Evolutionary conservation across 2,329 filamentous ascomycete genomes (phyloP).

Genomic region (Onygena corvina): DNA sequence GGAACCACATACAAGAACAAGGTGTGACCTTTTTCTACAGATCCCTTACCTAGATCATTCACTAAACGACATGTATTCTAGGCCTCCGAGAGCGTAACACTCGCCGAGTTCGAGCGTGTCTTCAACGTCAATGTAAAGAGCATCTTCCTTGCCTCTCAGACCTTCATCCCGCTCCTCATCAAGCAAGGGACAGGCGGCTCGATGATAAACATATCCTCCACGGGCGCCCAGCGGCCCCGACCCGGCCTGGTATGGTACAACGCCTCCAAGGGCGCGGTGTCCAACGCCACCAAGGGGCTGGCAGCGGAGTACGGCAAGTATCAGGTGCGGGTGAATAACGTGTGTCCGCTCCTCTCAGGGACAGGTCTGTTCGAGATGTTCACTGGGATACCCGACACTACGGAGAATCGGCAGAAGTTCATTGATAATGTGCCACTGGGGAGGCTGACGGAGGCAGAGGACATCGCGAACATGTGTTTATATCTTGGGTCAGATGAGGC

Average conservation of each 20-base stretch:
- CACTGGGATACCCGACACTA: constrained; percentile 33
- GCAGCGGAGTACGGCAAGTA: constrained; percentile 62
- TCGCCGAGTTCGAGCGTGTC: constrained; percentile 34
- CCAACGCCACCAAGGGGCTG: constrained; percentile 50
- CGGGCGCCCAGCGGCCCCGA: constrained; percentile 32
- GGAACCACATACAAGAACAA: constrained; percentile 34
- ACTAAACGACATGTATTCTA: constrained; percentile 16
- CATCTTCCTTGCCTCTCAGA: constrained; percentile 28
- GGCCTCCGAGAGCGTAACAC: constrained; percentile 33
- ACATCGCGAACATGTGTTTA: constrained; percentile 58
- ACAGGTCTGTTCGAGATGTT: constrained; percentile 48
- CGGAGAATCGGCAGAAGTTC: constrained; percentile 36
- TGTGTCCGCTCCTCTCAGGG: constrained; percentile 55
- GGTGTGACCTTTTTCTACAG: constrained; percentile 17
- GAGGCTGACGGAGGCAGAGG: constrained; percentile 37
- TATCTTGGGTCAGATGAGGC: constrained; percentile 62
- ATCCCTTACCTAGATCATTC: no score
- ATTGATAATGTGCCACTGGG: constrained; percentile 35
- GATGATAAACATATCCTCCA: constrained; percentile 37
- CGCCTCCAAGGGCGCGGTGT: constrained; percentile 34
- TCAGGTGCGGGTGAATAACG: constrained; percentile 60
- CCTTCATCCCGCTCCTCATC: constrained; percentile 27
- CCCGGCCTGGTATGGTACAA: constrained; percentile 38
- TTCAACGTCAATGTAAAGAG: constrained; percentile 36
- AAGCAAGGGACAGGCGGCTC: constrained; percentile 32